Percentiles rank a stretch among this genome's conserved stretches.
Conservation (phyloP, 2,329 filamentous ascomycete genomes). For the Chaetomium strumarium region DNA sequence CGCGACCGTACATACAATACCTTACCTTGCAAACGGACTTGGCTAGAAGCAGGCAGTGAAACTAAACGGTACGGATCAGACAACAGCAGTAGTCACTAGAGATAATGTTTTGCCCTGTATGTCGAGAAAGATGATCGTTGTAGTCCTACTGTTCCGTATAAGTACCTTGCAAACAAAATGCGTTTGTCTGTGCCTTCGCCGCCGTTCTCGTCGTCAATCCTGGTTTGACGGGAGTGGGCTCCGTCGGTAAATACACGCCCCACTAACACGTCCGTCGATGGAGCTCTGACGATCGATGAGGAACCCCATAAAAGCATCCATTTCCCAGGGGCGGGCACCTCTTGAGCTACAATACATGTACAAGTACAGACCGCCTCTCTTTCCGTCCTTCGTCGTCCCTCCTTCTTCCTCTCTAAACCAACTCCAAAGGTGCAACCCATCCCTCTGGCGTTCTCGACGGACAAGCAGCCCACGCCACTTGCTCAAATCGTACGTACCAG, state of each 20-base stretch:
- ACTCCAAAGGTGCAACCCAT: neutral
- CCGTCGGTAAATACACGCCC: constrained; percentile 11
- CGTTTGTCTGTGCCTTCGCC: neutral
- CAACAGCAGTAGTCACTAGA: too few relatives aligned
- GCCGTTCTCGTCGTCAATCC: neutral
- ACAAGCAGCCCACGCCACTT: neutral
- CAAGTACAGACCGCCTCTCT: constrained; percentile 13
- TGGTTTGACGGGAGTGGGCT: constrained; percentile 15
- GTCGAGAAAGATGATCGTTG: too few relatives aligned
- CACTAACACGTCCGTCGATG: constrained; percentile 21
- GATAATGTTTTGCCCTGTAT: too few relatives aligned
- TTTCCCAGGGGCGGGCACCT: constrained; percentile 13
- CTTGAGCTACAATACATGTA: too few relatives aligned
- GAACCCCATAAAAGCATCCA: constrained; percentile 20
- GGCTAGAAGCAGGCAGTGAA: neutral
- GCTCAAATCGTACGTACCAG: neutral
- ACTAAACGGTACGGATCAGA: neutral
- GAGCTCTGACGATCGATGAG: constrained; percentile 11
- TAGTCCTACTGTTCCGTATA: too few relatives aligned
- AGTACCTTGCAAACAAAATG: neutral
- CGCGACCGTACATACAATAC: neutral
- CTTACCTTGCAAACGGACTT: neutral
- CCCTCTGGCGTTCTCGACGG: neutral
- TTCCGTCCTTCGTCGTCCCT: constrained; percentile 3
- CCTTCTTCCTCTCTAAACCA: neutral